These are phyloP conservation scores for Salix udensis DNA, from an alignment of 345 rosid genomes.

Conservation along the genomic window DNA sequence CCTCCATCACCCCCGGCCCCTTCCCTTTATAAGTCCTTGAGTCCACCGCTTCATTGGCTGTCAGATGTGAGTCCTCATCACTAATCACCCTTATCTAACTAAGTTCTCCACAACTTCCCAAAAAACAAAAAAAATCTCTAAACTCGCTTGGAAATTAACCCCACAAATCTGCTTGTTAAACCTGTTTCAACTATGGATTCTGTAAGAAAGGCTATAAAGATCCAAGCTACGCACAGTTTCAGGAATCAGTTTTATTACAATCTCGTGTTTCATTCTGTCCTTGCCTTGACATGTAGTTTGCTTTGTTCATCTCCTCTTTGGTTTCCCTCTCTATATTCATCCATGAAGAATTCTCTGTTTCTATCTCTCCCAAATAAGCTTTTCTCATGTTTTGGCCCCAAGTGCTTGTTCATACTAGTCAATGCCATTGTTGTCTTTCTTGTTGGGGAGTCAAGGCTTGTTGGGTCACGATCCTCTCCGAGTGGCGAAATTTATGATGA, in stretches of 20 bases:
- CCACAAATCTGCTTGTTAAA: background rate
- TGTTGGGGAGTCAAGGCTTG: conserved; percentile 47
- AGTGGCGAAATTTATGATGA: conserved; percentile 35
- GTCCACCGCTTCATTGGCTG: conserved; percentile 5
- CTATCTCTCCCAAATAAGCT: conserved; percentile 21
- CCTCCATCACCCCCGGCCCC: conserved; percentile 3
- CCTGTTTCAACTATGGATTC: conserved; percentile 8
- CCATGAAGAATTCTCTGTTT: conserved; percentile 20
- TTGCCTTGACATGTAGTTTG: conserved; percentile 28
- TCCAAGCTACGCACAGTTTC: conserved; percentile 6
- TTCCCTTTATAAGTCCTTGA: conserved; percentile 13
- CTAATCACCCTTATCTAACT: background rate
- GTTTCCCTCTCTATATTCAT: conserved; percentile 22
- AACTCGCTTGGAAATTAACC: background rate
- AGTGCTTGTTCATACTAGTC: conserved; percentile 44
- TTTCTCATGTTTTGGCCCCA: conserved; percentile 34
- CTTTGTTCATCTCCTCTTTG: conserved; percentile 22
- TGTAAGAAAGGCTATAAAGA: conserved; percentile 10
- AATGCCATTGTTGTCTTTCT: conserved; percentile 53
- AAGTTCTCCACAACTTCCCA: background rate
- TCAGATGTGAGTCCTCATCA: background rate
- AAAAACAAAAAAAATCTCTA: background rate
- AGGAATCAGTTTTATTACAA: conserved; percentile 8
- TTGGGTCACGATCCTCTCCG: conserved; percentile 13
- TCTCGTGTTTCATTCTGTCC: conserved; percentile 19